These are phyloP conservation scores for Scheffersomyces insectosa DNA, from an alignment of 1,139 yeast species.

Conservation along the genomic window DNA sequence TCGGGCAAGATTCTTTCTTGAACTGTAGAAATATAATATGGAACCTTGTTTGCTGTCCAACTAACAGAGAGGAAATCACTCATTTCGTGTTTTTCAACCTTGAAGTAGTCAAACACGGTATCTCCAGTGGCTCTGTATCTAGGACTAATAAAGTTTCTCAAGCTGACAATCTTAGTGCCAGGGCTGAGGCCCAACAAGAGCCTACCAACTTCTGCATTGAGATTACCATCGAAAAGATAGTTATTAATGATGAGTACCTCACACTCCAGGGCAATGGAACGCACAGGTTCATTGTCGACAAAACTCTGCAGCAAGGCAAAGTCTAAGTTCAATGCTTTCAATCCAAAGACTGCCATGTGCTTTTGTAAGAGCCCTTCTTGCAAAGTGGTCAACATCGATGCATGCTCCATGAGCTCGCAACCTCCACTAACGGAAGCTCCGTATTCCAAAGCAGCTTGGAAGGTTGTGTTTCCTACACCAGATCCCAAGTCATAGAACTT, in stretches of 20 bases:
- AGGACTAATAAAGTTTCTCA: slow-evolving; percentile 70
- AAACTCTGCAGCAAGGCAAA: slow-evolving; percentile 72
- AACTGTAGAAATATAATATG: slow-evolving; percentile 76
- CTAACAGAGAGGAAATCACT: slow-evolving; percentile 71
- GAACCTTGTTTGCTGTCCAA: slow-evolving; percentile 88
- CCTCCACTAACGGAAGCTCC: slow-evolving; percentile 82
- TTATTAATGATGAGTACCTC: slow-evolving; percentile 80
- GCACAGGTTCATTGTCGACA: slow-evolving; percentile 61
- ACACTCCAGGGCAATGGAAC: slow-evolving; percentile 54
- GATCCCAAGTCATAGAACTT: slow-evolving; percentile 85
- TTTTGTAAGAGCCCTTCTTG: slow-evolving; percentile 61
- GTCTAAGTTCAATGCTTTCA: slow-evolving; percentile 54
- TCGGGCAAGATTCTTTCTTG: slow-evolving; percentile 30
- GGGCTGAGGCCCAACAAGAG: slow-evolving; percentile 62
- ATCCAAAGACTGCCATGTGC: slow-evolving; percentile 64
- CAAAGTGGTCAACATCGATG: slow-evolving; percentile 63
- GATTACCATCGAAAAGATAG: slow-evolving; percentile 73
- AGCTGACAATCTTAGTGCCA: slow-evolving; percentile 77
- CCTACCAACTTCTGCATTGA: slow-evolving; percentile 69
- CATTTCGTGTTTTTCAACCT: slow-evolving; percentile 65
- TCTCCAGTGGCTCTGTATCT: slow-evolving; percentile 56
- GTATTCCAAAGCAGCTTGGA: slow-evolving; percentile 86
- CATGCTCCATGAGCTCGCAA: slow-evolving; percentile 85
- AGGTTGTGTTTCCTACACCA: slow-evolving; percentile 90
- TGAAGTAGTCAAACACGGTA: slow-evolving; percentile 61